Percentiles rank a stretch among this genome's conserved stretches.
Evolutionary conservation across 164 flowering plant species (phyloP).

Genomic region (Vitis riparia): DNA sequence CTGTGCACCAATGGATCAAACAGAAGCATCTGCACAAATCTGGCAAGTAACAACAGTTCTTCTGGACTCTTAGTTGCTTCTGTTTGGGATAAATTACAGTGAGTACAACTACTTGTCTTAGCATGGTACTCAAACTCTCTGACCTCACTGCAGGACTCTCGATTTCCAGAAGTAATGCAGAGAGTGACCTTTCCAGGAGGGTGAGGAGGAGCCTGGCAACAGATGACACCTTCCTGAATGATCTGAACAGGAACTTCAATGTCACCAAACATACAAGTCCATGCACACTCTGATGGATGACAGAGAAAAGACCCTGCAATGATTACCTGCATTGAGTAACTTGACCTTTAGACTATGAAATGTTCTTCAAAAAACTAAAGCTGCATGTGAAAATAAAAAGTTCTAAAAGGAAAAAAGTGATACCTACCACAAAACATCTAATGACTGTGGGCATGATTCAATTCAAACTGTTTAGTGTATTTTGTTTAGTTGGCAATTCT

Average conservation of each 20-base stretch:
- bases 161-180: slow-evolving; percentile 77
- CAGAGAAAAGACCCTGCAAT: slow-evolving; percentile 89
- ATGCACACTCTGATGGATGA: slow-evolving; percentile 59
- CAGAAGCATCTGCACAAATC: slow-evolving; percentile 70
- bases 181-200: slow-evolving; percentile 69
- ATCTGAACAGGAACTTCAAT: slow-evolving; percentile 79
- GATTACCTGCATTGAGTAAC: slow-evolving; percentile 65
- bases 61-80: slow-evolving; percentile 51
- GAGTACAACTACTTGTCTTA: slow-evolving; percentile 26
- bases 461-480: no score
- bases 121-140: slow-evolving; percentile 84
- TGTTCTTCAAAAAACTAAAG: not conserved
- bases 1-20: slow-evolving; percentile 35
- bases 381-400: not conserved
- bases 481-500: no score
- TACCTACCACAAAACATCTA: no score
- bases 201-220: slow-evolving; percentile 79
- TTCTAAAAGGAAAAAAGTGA: not conserved
- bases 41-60: slow-evolving; percentile 68
- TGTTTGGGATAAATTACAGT: slow-evolving; percentile 19
- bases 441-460: no score
- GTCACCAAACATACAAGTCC: slow-evolving; percentile 94
- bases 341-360: slow-evolving; percentile 7
- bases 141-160: slow-evolving; percentile 85
- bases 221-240: slow-evolving; percentile 77